Conservation (phyloP, 225 moss, liverwort and hornwort genomes). For the Takakia lepidozioides region DNA sequence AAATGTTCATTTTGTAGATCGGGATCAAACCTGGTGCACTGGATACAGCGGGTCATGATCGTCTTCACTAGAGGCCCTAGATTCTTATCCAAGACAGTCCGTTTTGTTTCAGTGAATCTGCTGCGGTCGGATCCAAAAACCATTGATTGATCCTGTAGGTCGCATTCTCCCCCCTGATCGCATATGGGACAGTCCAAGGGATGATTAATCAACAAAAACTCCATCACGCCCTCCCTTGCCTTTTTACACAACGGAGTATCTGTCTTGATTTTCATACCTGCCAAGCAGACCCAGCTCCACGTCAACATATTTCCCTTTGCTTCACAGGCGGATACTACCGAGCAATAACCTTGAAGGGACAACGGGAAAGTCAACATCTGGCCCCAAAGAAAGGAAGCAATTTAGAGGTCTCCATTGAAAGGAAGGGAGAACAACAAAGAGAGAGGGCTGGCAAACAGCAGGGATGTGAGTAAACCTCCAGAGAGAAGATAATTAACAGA, state of each 20-base stretch:
- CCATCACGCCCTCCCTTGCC: slow-evolving; percentile 98
- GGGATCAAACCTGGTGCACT: slow-evolving; percentile 77
- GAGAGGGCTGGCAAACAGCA: no score
- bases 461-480: not conserved
- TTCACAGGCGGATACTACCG: no score
- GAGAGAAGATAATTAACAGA: not conserved
- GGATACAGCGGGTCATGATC: slow-evolving; percentile 94
- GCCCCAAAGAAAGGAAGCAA: no score
- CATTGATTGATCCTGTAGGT: slow-evolving; percentile 94
- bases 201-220: slow-evolving; percentile 96
- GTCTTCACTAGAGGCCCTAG: slow-evolving; percentile 94
- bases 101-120: slow-evolving; percentile 65
- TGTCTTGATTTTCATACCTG: slow-evolving; percentile 98
- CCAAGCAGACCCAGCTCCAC: slow-evolving; percentile 2
- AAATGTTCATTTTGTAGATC: not conserved
- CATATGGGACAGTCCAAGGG: slow-evolving; percentile 98
- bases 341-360: no score
- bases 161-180: slow-evolving; percentile 97
- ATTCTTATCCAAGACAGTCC: slow-evolving; percentile 82
- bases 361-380: no score
- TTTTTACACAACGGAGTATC: slow-evolving; percentile 85
- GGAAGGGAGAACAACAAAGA: no score
- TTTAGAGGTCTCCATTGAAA: no score
- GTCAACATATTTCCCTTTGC: not conserved
- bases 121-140: slow-evolving; percentile 92